Percentiles rank a stretch among this genome's conserved stretches.
phyloP scores from a whole-genome alignment of 1,284 basidiomycete genomes.

The Pyrrhoderma lamaoense region DNA sequence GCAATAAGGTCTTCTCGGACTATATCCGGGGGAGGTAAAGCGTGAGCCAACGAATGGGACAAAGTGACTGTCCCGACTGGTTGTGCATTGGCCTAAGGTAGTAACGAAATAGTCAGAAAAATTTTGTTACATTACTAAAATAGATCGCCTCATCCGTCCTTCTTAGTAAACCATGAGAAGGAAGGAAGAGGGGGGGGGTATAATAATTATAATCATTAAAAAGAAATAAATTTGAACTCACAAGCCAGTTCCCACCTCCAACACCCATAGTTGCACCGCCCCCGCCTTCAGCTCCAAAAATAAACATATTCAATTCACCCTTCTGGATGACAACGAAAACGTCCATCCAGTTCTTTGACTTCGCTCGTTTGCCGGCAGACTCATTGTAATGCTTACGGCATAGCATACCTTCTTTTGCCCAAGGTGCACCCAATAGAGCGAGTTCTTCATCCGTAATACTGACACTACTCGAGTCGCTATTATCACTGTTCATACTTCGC shows the following conservation, averaged over 20 bases:
- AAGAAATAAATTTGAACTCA: constrained; percentile 34
- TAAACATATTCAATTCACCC: constrained; percentile 93
- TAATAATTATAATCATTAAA: not conserved
- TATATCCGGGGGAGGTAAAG: constrained; percentile 88
- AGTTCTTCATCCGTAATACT: constrained; percentile 91
- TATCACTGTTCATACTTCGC: constrained; percentile 57
- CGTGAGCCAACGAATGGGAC: constrained; percentile 82
- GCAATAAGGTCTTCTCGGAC: constrained; percentile 82
- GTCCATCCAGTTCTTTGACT: constrained; percentile 84
- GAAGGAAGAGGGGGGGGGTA: too few species aligned
- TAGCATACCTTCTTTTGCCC: constrained; percentile 97
- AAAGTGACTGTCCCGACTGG: constrained; percentile 76
- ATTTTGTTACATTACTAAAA: not conserved
- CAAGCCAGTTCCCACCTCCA: constrained; percentile 97
- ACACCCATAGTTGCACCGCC: constrained; percentile 55
- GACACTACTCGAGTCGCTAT: constrained; percentile 57
- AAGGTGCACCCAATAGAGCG: constrained; percentile 89
- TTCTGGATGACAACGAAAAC: constrained; percentile 94
- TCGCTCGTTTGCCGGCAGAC: constrained; percentile 70
- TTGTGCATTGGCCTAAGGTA: constrained; percentile 70
- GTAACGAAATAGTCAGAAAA: not conserved
- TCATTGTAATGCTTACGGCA: constrained; percentile 95
- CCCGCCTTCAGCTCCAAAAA: constrained; percentile 64
- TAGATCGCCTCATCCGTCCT: too few species aligned
- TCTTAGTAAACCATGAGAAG: too few species aligned